phyloP scores from a whole-genome alignment of 2,329 filamentous ascomycete genomes.

The Triangularia setosa region DNA sequence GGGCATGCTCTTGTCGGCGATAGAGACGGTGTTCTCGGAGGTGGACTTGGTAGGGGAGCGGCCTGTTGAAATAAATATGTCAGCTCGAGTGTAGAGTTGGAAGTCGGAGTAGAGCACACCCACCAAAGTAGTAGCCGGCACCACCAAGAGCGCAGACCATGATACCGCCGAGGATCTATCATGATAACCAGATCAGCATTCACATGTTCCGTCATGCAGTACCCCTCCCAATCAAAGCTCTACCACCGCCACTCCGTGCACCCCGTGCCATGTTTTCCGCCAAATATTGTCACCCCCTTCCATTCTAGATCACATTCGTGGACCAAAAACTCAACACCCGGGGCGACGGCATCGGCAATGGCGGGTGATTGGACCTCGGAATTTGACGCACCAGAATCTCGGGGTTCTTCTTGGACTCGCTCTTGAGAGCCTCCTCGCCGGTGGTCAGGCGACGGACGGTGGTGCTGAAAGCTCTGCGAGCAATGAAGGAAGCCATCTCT shows the following conservation, averaged over 20 bases:
- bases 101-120: slow-evolving; percentile 23
- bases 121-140: slow-evolving; percentile 87
- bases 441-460: slow-evolving; percentile 48
- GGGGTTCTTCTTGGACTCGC: slow-evolving; percentile 55
- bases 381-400: slow-evolving; percentile 43
- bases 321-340: background rate
- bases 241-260: background rate
- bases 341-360: background rate
- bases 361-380: background rate
- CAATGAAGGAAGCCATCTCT: slow-evolving; percentile 53
- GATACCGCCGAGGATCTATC: slow-evolving; percentile 81
- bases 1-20: slow-evolving; percentile 77
- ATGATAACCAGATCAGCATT: slow-evolving; percentile 22
- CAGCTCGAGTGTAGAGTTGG: slow-evolving; percentile 4
- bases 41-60: slow-evolving; percentile 79
- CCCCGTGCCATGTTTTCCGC: background rate
- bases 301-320: background rate
- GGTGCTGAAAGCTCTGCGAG: slow-evolving; percentile 55
- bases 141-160: slow-evolving; percentile 86
- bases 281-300: background rate
- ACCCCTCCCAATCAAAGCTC: background rate
- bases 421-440: slow-evolving; percentile 48
- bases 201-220: background rate
- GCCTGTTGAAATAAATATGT: slow-evolving; percentile 46
- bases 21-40: slow-evolving; percentile 73